Percentiles rank a stretch among this genome's conserved stretches.
These are phyloP conservation scores for Yamadazyma insecticola DNA, from an alignment of 805 yeast species.

Conservation along the genomic window DNA sequence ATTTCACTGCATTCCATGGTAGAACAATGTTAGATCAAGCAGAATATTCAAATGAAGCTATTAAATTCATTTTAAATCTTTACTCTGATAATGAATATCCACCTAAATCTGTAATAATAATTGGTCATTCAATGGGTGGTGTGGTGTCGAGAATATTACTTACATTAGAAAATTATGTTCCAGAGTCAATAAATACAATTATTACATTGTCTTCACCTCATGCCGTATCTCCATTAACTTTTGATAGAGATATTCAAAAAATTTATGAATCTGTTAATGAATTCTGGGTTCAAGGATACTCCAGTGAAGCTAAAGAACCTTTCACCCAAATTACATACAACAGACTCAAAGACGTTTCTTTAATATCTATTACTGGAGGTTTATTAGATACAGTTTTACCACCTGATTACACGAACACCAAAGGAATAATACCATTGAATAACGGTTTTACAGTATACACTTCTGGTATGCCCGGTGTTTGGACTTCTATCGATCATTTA, in stretches of 20 bases:
- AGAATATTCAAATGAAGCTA: constrained; percentile 85
- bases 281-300: constrained; percentile 71
- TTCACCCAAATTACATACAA: constrained; percentile 29
- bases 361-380: constrained; percentile 91
- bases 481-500: constrained; percentile 92
- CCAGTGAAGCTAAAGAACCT: constrained; percentile 12
- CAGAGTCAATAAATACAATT: constrained; percentile 74
- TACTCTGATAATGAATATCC: constrained; percentile 42
- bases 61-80: constrained; percentile 65
- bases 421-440: constrained; percentile 62
- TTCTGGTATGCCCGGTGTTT: constrained; percentile 82
- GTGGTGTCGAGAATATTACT: constrained; percentile 84
- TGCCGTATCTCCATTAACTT: constrained; percentile 85
- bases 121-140: constrained; percentile 98
- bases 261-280: constrained; percentile 70
- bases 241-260: constrained; percentile 80
- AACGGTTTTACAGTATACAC: constrained; percentile 83
- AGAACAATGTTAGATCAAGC: constrained; percentile 91
- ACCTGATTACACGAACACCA: constrained; percentile 80
- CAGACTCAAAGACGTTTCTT: constrained; percentile 54
- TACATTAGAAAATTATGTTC: constrained; percentile 69
- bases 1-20: constrained; percentile 94
- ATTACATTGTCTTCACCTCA: constrained; percentile 90
- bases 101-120: constrained; percentile 68
- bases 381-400: constrained; percentile 72